Conservation (phyloP, 768 basidiomycete genomes). For the Boletales sp. region DNA sequence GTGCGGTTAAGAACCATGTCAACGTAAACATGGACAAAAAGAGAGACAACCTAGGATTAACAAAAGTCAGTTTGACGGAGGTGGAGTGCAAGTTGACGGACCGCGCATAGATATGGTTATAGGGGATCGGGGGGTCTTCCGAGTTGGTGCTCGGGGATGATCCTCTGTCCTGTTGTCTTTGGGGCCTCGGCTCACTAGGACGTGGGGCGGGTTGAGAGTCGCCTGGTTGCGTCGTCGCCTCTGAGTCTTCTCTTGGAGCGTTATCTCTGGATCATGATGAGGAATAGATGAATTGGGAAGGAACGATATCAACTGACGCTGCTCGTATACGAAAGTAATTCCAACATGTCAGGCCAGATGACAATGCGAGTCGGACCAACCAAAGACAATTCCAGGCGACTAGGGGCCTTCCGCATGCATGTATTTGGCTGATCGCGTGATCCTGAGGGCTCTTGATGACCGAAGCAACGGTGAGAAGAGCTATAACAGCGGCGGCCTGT, state of each 20-base stretch:
- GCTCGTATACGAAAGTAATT: slow-evolving; percentile 41
- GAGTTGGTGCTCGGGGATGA: slow-evolving; percentile 17
- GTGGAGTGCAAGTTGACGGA: slow-evolving; percentile 6
- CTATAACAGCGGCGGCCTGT: slow-evolving; percentile 51
- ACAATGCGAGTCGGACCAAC: slow-evolving; percentile 51
- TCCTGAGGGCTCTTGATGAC: slow-evolving; percentile 43
- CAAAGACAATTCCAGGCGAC: slow-evolving; percentile 68
- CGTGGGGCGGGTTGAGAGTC: slow-evolving; percentile 11
- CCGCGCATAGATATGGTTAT: slow-evolving; percentile 28
- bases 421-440: slow-evolving; percentile 48
- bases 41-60: slow-evolving; percentile 45
- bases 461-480: slow-evolving; percentile 47
- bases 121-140: slow-evolving; percentile 23
- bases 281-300: neutral
- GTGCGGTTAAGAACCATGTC: slow-evolving; percentile 79
- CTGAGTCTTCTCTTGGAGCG: slow-evolving; percentile 26
- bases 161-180: slow-evolving; percentile 20
- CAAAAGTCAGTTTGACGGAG: slow-evolving; percentile 9
- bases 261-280: slow-evolving; percentile 20
- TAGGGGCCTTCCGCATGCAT: slow-evolving; percentile 59
- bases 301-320: slow-evolving; percentile 19
- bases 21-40: slow-evolving; percentile 69
- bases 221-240: slow-evolving; percentile 25
- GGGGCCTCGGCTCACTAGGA: slow-evolving; percentile 12
- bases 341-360: slow-evolving; percentile 53